Percentiles rank a stretch among this genome's conserved stretches.
Conservation (phyloP, 208 protist genomes). For the Entamoeba histolytica region DNA sequence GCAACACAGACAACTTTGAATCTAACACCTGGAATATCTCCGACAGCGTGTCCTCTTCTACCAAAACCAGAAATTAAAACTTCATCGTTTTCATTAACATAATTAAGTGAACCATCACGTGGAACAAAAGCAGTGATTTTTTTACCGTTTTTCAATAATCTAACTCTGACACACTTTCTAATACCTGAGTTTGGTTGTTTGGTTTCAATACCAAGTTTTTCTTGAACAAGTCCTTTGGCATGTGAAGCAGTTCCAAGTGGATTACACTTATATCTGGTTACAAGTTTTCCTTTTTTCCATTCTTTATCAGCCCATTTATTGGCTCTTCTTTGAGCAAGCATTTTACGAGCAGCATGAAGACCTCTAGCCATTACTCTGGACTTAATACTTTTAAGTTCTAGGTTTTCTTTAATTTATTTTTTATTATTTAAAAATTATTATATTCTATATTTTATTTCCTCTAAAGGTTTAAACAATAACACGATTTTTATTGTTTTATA, state of each 20-base stretch:
- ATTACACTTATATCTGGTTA: conserved; percentile 74
- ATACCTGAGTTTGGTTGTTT: conserved; percentile 99
- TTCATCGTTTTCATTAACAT: conserved; percentile 94
- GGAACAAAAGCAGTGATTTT: conserved; percentile 98
- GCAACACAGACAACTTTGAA: conserved; percentile 95
- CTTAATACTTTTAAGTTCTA: background rate
- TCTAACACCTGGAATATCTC: conserved; percentile 97
- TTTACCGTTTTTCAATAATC: conserved; percentile 99
- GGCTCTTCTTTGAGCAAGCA: conserved; percentile 59
- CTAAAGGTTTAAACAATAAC: too few species aligned
- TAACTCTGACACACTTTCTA: conserved; percentile 97
- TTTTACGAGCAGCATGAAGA: conserved; percentile 81
- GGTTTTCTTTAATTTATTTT: background rate
- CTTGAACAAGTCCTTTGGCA: conserved; percentile 83
- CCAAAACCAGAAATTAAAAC: conserved; percentile 94
- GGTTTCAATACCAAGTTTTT: conserved; percentile 70
- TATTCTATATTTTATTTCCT: too few species aligned
- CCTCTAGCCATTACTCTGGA: conserved; percentile 46
- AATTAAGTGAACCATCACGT: conserved; percentile 91
- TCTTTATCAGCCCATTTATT: conserved; percentile 83
- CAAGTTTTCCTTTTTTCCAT: conserved; percentile 85
- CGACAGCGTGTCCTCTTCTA: conserved; percentile 86
- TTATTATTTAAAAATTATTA: too few species aligned
- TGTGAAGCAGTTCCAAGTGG: conserved; percentile 87
- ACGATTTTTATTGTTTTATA: too few species aligned